A percentile compares a stretch with the other conserved stretches of the same genome.
phyloP scores from a whole-genome alignment of 768 basidiomycete species.

The Xanthoconium stramineum region DNA sequence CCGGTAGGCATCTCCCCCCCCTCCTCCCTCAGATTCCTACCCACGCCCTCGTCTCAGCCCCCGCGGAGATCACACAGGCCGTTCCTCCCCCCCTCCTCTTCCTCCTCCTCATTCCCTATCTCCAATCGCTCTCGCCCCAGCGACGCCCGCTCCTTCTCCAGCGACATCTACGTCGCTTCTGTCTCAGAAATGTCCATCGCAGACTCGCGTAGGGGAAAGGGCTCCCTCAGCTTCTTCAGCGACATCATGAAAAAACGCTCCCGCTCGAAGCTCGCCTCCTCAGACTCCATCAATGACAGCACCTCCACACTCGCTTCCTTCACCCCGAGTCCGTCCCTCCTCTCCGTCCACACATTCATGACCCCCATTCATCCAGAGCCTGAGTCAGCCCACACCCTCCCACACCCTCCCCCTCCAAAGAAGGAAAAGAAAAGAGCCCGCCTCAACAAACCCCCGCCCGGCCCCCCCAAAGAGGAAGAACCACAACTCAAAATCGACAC shows the following conservation, averaged over 20 bases:
- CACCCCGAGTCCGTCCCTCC: constrained; percentile 35
- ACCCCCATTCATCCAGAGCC: constrained; percentile 1
- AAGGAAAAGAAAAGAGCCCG: constrained; percentile 26
- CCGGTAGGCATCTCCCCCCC: constrained; percentile 2
- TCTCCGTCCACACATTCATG: constrained; percentile 23
- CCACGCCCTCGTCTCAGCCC: constrained; percentile 14
- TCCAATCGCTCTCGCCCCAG: constrained; percentile 28
- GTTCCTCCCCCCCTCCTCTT: constrained; percentile 33
- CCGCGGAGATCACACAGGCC: constrained; percentile 28
- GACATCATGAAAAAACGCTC: constrained; percentile 42
- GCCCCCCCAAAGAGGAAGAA: constrained; percentile 29
- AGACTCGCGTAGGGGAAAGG: constrained; percentile 45
- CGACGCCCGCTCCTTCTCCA: constrained; percentile 28
- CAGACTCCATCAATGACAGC: constrained; percentile 26
- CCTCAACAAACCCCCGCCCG: constrained; percentile 22
- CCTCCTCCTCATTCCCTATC: constrained; percentile 17
- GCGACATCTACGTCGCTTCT: constrained; percentile 29
- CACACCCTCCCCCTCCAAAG: constrained; percentile 17
- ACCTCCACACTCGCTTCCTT: constrained; percentile 36
- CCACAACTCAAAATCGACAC: constrained; percentile 22
- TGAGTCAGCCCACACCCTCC: background rate
- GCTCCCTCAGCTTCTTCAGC: constrained; percentile 40
- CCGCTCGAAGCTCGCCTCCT: constrained; percentile 38
- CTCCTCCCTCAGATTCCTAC: background rate
- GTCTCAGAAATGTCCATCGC: constrained; percentile 35